Evolutionary conservation across 1,284 basidiomycete genomes (phyloP), one percentile per base, ranked within the genome.

Genomic region (Thecaphora frezii): DNA sequence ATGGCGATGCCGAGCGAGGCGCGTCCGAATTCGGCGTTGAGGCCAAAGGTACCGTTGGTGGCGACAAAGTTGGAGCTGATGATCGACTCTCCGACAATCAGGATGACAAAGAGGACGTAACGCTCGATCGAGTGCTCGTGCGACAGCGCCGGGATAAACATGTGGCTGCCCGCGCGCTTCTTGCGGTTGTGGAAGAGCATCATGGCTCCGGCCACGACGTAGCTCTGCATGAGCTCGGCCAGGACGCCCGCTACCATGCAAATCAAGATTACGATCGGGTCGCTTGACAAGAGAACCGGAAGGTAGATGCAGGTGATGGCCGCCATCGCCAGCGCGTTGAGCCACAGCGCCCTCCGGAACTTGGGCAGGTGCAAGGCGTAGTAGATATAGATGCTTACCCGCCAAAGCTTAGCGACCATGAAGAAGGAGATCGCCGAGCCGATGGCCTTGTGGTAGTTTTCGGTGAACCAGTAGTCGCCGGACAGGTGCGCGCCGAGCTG

Each of bases 21-120:
- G 1, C 73, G 65, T 2, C 71, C 73, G 43, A 67, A 77, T 45
- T 66, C 53, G 24, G 23, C 21, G 8, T 60, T 56, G 42, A 69
- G 45, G 4, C 71, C 71, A 48, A 46, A 66, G 21, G 48, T 42
- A 3, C 54, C 61, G 5, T 59, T 42, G 0, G 25, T 21, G 1
- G 71, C 71, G 22, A 58, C 41, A 36, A 57, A 71, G 19, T 55
- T 64, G 45, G 56, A 52, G 22, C 44, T 58, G 37, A 76, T 60
- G 42, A 74, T 73, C 40, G 61, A 53, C 24, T 76, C 74, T 39
- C 74, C 76, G 8, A 71, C 58, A 39, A 74, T 65, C n/a, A 77
- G 57, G 46, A 77, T 72, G 21, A 66, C 64, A 38, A 77, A 77
- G 10, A 70, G 65, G 0, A 73, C 53, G 25, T 61, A 64, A 2